Evolutionary conservation across 306 rosid genomes (phyloP), one percentile per base, ranked within the genome.

Genomic region (Fragaria vesca): DNA sequence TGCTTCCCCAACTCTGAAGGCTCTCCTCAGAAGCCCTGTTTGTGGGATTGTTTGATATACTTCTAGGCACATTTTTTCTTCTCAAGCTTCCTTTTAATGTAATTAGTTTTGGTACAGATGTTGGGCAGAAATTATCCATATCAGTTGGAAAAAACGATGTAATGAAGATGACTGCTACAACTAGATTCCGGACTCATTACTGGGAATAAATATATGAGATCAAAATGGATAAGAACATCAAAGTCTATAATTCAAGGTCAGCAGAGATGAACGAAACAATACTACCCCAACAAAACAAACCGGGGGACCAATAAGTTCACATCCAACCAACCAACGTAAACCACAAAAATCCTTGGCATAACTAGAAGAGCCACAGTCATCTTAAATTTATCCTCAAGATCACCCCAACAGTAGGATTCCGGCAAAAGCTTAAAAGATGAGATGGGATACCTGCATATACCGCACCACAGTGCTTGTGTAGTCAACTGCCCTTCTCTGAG

Each of bases 391-490:
- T 61, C 34, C 38, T 24, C 15, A 60, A 4, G 6, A 58, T 10
- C 1, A 58, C 34, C 11, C 8, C 16, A 12, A 28, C 30, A 61
- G 1, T 24, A 24, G 13, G 16, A 12, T 10, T 24, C 12, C 16
- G 16, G 36, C 8, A 11, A 26, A 28, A 12, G 40, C 10, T 65
- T 16, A 50, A 42, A 46, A 51, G 30, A 20, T 11, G 48, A 45
- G 48, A 17, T 40, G 45, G 54, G 45, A 40, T 83, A 93, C 97
- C 93, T 95, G 97, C 92, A 86, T 91, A 78, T 89, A 95, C 21
- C 97, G 97, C 80, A 93, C 99, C 3, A 95, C 99, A 12, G 99
- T 89, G 84, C 97, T 95, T 1, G 97, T 95, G 84, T 95, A 95
- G 85, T 95, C 97, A 68, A 95, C 99, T 24, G 99, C 99, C 83